Conservation (phyloP, 2,329 filamentous ascomycete genomes). For the Trichoderma aggressivum region DNA sequence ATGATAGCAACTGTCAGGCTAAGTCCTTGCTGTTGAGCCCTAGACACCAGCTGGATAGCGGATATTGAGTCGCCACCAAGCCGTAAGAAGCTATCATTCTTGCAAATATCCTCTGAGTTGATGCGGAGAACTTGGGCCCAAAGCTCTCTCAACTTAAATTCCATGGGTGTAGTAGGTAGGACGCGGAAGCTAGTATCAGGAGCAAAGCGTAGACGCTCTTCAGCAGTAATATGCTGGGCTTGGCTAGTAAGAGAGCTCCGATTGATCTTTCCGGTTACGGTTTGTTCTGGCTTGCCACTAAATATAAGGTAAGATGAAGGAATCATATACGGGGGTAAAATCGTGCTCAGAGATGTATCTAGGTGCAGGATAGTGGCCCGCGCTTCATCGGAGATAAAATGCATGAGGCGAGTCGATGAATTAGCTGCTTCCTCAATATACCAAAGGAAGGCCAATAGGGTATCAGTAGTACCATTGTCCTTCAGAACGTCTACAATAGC, state of each 20-base stretch:
- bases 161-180: background rate
- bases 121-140: conserved; percentile 20
- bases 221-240: background rate
- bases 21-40: background rate
- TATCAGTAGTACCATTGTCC: background rate
- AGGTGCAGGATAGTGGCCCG: conserved; percentile 15
- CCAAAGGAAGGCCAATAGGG: background rate
- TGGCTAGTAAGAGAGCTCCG: background rate
- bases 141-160: conserved; percentile 4
- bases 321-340: conserved; percentile 23
- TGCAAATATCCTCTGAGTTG: background rate
- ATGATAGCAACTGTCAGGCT: background rate
- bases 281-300: conserved; percentile 19
- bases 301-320: conserved; percentile 22
- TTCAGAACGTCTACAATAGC: background rate
- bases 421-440: background rate
- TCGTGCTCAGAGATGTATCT: background rate
- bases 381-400: background rate
- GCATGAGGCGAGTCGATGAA: conserved; percentile 4
- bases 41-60: conserved; percentile 3
- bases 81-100: conserved; percentile 17
- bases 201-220: background rate
- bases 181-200: background rate
- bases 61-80: conserved; percentile 5
- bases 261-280: conserved; percentile 21